Base-by-base conservation (phyloP, 306 rosid genomes). In the Dalbergia cochinchinensis region DNA sequence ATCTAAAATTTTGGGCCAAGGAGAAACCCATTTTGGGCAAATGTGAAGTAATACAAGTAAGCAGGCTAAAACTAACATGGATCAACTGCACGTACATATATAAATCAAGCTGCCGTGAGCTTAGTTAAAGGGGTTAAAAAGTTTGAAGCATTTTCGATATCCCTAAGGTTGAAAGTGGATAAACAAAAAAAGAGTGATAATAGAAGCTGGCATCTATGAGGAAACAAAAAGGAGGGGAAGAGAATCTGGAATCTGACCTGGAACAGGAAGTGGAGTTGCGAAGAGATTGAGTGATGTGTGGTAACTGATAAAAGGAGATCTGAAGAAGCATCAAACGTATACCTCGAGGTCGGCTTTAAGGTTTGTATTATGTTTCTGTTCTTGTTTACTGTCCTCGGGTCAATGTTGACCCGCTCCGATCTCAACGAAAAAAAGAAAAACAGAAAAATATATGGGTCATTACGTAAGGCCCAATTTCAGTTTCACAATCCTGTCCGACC, bases 281-380 rank as follows among this genome's bases (percentile, higher is more conserved):
- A 58, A 63, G 47, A 69, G 7, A 44, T 26, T 26, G 9, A 12
- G 57, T 26, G 39, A 34, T 62, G 45, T 16, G 22, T 37, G 47
- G 60, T 16, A 71, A 62, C 3, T 15, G 39, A 18, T 3, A 63
- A 66, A 60, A 14, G 11, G 73, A 82, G 88, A 87, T 86, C 90
- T 80, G 85, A 79, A 85, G 83, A 79, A 85, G 67, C 26, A 37
- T 10, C 8, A 22, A 84, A 33, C 31, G 47, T 5, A 77, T 80
- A 65, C 83, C 83, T 85, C 85, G 53, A 71, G 70, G 54, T 76
- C 74, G 74, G 67, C 8, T 10, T 82, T 61, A 48, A 68, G 69
- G 60, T 35, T 20, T 10, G 11, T 8, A 44, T 9, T 45, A 19
- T 44, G 62, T 6, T n/a, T 15, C 60, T 11, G 33, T 55, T 26